These are phyloP conservation scores for Schoenoplectus tabernaemontani DNA, from an alignment of 202 grass and related monocot genomes.

Conservation along the genomic window DNA sequence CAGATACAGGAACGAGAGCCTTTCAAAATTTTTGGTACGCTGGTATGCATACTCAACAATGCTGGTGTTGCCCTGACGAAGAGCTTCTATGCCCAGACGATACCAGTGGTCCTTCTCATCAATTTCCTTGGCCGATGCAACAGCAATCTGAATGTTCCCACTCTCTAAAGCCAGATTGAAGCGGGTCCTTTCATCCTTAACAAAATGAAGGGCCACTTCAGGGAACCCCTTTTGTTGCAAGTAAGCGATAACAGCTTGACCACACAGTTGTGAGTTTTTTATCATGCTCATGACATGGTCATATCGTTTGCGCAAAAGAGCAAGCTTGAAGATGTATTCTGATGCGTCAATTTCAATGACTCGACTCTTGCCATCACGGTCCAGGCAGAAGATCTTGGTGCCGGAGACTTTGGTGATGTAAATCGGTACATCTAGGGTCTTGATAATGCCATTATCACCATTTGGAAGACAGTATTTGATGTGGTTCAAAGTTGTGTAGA, in stretches of 20 bases:
- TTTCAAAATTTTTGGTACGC: conserved; percentile 94
- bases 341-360: conserved; percentile 75
- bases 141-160: conserved; percentile 88
- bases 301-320: conserved; percentile 74
- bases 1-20: conserved; percentile 96
- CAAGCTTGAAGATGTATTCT: conserved; percentile 98
- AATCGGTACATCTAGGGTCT: conserved; percentile 86
- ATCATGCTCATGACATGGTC: conserved; percentile 99
- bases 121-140: conserved; percentile 97
- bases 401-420: conserved; percentile 91
- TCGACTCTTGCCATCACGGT: conserved; percentile 93
- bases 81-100: conserved; percentile 82
- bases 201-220: conserved; percentile 98
- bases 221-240: conserved; percentile 96
- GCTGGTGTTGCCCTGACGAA: conserved; percentile 91
- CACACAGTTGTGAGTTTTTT: conserved; percentile 84
- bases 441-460: conserved; percentile 91
- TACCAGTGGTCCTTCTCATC: conserved; percentile 99
- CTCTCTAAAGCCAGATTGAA: conserved; percentile 89
- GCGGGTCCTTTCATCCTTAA: conserved; percentile 95
- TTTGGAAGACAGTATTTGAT: conserved; percentile 99
- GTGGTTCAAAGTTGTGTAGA: conserved; percentile 95
- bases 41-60: conserved; percentile 99
- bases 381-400: conserved; percentile 74
- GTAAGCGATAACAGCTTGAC: conserved; percentile 94